Evolutionary conservation across 352 stramenopile genomes (phyloP).

Genomic region (Pythium myriotylum): DNA sequence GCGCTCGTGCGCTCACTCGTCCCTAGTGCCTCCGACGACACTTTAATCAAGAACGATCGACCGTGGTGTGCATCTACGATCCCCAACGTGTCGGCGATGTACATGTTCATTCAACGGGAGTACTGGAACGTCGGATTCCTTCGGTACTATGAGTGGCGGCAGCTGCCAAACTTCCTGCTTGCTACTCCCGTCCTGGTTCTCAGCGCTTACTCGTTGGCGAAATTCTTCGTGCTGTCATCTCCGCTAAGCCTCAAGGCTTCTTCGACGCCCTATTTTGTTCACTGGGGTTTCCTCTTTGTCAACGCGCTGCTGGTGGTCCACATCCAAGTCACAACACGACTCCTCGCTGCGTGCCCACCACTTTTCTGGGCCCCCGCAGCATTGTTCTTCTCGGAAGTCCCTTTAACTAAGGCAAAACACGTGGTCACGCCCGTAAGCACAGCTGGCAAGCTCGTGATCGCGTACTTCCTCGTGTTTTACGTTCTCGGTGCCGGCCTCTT

Average conservation of each 20-base stretch:
- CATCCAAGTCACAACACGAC: slow-evolving; percentile 86
- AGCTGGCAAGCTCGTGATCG: slow-evolving; percentile 41
- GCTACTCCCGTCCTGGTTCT: slow-evolving; percentile 86
- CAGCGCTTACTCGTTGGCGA: slow-evolving; percentile 48
- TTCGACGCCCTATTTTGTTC: slow-evolving; percentile 56
- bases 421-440: slow-evolving; percentile 4
- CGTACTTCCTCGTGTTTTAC: slow-evolving; percentile 76
- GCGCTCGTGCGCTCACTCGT: slow-evolving; percentile 32
- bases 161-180: slow-evolving; percentile 95
- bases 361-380: slow-evolving; percentile 78
- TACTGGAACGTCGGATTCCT: slow-evolving; percentile 97
- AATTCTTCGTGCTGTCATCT: slow-evolving; percentile 42
- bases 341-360: slow-evolving; percentile 73
- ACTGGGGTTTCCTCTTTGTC: slow-evolving; percentile 77
- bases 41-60: slow-evolving; percentile 40
- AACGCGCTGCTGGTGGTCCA: slow-evolving; percentile 82
- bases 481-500: slow-evolving; percentile 74
- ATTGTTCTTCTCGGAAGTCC: slow-evolving; percentile 13
- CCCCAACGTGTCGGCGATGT: slow-evolving; percentile 88
- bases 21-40: not conserved
- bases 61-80: slow-evolving; percentile 69
- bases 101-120: slow-evolving; percentile 93
- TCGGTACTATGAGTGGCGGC: slow-evolving; percentile 92
- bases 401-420: too few species aligned
- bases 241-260: not conserved